phyloP scores from a whole-genome alignment of 192 early-diverging fungal genomes.

The Linnemannia elongata region DNA sequence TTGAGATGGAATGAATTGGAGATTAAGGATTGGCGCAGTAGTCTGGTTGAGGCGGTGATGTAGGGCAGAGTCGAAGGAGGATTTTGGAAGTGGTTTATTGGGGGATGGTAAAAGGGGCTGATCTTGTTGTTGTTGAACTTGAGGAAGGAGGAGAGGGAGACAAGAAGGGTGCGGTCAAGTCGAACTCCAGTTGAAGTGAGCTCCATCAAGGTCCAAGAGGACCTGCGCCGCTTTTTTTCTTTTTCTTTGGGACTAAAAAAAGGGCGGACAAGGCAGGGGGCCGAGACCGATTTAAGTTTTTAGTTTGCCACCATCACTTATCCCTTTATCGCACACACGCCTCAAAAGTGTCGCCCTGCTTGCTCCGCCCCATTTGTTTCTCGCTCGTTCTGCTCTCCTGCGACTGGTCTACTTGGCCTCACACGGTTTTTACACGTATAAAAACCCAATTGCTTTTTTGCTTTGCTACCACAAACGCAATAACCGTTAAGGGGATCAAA shows the following conservation, averaged over 20 bases:
- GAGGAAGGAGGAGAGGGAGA: background rate
- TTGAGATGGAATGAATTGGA: background rate
- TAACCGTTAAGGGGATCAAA: too few relatives aligned
- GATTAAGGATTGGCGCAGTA: background rate
- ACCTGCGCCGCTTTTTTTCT: background rate
- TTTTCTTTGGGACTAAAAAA: background rate
- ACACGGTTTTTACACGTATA: too few relatives aligned
- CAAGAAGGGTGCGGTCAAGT: background rate
- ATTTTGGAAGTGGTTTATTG: background rate
- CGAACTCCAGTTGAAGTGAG: background rate
- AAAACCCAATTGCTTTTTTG: too few relatives aligned
- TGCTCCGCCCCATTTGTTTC: too few relatives aligned
- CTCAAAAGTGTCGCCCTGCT: background rate
- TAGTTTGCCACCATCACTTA: background rate
- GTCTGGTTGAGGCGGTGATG: background rate
- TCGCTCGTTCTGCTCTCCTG: too few relatives aligned
- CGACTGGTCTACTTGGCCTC: too few relatives aligned
- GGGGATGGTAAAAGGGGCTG: background rate
- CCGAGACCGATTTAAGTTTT: background rate
- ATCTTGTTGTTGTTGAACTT: background rate
- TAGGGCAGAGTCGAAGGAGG: background rate
- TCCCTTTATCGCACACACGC: too few relatives aligned
- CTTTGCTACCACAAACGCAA: too few relatives aligned
- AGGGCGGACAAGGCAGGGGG: background rate
- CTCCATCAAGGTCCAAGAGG: conserved; percentile 1